Base-by-base conservation (phyloP, 2,329 filamentous ascomycete species). In the Botrytis galanthina region DNA sequence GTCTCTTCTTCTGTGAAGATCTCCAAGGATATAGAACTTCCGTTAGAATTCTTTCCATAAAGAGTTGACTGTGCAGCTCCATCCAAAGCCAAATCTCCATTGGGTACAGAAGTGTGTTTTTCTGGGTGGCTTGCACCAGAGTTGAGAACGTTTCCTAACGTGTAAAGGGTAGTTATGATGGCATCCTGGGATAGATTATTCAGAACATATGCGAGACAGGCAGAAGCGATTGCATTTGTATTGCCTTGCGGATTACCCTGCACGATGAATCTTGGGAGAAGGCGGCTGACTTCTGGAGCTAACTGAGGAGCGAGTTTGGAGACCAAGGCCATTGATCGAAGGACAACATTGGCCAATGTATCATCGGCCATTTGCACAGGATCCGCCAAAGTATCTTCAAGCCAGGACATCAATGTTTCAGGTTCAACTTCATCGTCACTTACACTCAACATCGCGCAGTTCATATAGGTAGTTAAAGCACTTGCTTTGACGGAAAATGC, bases 151-250 rank as follows among this genome's bases (percentile, higher is more conserved):
- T 99, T 99, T 32, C 96, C 96, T n/a, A 99, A 87, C 0, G 94
- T 96, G 83, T 99, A 99, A 16, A 99, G 85, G 1, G 95, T 98
- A 8, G 95, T 97, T 77, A 99, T 98, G 51, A 97, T 89, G 51
- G 94, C 92, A 84, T 99, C 96, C 78, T 97, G 93, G 1, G 96
- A 97, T 20, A 98, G 87, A 78, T 92, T 87, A 77, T 91, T 91
- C 72, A 99, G 85, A 29, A 97, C 90, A 77, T 91, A 92, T 3
- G 95, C 94, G 48, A 99, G 85, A 78, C 92, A 96, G 76, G 90
- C 90, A n/a, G 95, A 94, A 42, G 95, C 95, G 48, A 95, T 87
- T 2, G 86, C 87, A 61, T 96, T 91, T 20, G 90, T 93, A 42
- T 88, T 85, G 26, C 89, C 88, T 73, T 89, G 89, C 51, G 93